Evolutionary conservation across 192 early-diverging fungal genomes (phyloP).

Genomic region (Linnemannia exigua): DNA sequence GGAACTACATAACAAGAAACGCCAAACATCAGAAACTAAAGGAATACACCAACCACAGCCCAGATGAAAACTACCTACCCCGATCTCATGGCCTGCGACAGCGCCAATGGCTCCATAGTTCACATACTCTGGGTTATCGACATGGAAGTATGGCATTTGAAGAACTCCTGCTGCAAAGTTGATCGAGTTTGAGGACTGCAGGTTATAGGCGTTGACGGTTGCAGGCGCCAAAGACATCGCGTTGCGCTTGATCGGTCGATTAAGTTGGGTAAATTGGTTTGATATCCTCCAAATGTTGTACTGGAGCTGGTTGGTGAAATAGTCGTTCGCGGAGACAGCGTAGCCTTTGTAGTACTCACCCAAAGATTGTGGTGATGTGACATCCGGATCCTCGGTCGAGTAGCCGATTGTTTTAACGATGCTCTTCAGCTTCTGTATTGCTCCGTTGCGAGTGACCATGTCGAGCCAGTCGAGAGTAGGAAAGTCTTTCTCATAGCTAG

Average conservation of each 20-base stretch:
- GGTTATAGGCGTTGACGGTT: conserved; percentile 65
- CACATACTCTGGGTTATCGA: conserved; percentile 61
- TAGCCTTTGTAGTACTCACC: conserved; percentile 63
- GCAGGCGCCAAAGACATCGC: conserved; percentile 58
- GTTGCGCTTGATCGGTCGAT: conserved; percentile 47
- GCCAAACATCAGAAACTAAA: background rate
- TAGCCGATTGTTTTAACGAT: conserved; percentile 71
- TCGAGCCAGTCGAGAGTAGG: conserved; percentile 68
- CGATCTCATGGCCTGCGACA: conserved; percentile 79
- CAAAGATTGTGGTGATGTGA: conserved; percentile 48
- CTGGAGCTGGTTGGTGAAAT: conserved; percentile 68
- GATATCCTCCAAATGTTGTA: conserved; percentile 44
- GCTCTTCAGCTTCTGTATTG: conserved; percentile 65
- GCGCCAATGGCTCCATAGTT: conserved; percentile 75
- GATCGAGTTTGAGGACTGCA: conserved; percentile 52
- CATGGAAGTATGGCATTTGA: conserved; percentile 68
- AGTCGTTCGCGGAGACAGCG: conserved; percentile 39
- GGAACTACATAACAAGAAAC: too few relatives aligned
- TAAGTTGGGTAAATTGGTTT: conserved; percentile 22
- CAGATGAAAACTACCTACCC: conserved; percentile 38
- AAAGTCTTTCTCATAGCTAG: conserved; percentile 50
- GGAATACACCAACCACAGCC: too few relatives aligned
- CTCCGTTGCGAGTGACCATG: conserved; percentile 57
- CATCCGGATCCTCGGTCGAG: conserved; percentile 63
- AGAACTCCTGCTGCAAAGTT: conserved; percentile 66